phyloP scores from a whole-genome alignment of 129 eudicot genomes.

The Escallonia herrerae region DNA sequence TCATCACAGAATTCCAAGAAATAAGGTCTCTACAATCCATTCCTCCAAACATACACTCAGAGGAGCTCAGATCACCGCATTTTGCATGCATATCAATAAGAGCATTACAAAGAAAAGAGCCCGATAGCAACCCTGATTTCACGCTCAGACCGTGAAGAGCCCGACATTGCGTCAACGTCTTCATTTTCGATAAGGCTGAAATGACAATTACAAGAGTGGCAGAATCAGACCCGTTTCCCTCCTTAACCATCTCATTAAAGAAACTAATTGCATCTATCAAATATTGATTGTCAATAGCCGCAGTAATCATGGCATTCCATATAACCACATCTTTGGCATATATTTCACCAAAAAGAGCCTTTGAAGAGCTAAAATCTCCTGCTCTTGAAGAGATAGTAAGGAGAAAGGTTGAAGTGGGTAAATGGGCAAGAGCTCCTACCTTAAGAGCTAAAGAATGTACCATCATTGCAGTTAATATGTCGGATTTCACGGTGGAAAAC shows the following conservation, averaged over 20 bases:
- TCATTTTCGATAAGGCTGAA: constrained; percentile 28
- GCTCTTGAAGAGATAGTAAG: constrained; percentile 41
- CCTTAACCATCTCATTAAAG: constrained; percentile 34
- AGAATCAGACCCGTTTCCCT: constrained; percentile 42
- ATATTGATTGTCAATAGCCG: constrained; percentile 23
- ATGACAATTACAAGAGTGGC: constrained; percentile 42
- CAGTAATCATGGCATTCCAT: constrained; percentile 68
- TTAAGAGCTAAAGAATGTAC: constrained; percentile 48
- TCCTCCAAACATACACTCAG: constrained; percentile 37
- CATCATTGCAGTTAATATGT: constrained; percentile 13
- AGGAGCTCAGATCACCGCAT: constrained; percentile 36
- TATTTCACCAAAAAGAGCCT: constrained; percentile 37
- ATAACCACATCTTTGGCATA: constrained; percentile 40
- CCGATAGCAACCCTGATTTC: constrained; percentile 36
- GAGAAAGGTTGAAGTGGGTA: constrained; percentile 40
- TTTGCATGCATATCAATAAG: constrained; percentile 52
- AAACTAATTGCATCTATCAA: constrained; percentile 19
- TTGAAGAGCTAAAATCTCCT: constrained; percentile 27
- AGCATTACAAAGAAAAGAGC: constrained; percentile 35
- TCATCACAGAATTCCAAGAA: constrained; percentile 57
- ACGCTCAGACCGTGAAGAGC: constrained; percentile 45
- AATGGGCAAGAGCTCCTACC: constrained; percentile 43
- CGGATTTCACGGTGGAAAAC: constrained; percentile 19
- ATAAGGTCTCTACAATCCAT: constrained; percentile 32
- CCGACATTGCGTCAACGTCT: constrained; percentile 19